Base-by-base conservation (phyloP, 352 stramenopile genomes). In the Aphanomyces astaci region DNA sequence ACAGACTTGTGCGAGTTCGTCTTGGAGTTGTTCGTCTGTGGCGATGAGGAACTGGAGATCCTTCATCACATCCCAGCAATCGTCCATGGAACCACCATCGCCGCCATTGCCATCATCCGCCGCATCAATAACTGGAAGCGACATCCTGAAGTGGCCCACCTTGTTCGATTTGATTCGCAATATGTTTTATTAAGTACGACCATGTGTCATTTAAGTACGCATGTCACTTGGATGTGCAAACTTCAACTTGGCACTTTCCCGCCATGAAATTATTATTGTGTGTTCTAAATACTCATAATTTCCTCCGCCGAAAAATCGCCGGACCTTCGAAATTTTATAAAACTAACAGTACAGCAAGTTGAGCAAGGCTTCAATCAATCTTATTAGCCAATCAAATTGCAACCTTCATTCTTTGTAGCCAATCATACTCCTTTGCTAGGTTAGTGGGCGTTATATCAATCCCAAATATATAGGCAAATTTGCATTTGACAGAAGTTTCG, bases 41-140 rank as follows among this genome's bases (percentile, higher is more conserved):
- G 55, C 55, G 25, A 64, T 43, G 55, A 64, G 55, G 32, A 64
- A 64, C 19, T 64, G 55, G 10, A 64, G 25, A 32, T 64, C 55
- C 9, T 31, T 36, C 28, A 62, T 54, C 24, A 39, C 36, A 43
- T 43, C 24, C 2, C 51, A 2, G 22, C 11, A 1, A 9, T 54
- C 46, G 3, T 25, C 51, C 51, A 59, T 13, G 51, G 22, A 15
- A 15, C 36, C 36, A 43, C 36, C 36, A 15, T 43, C 36, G 36
- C 15, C 7, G 7, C 36, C 36, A 7, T 43, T 15, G 36, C 36
- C 51, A 2, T 15, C 46, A 7, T 7, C 22, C 7, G 7, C 36
- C 15, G 7, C 51, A 2, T 15, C 46, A 7, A 19, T 54, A 43
- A 7, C 36, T 43, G 7, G 36, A 7, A 15, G 15, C 36, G 15